Percentiles rank a stretch among this genome's conserved stretches.
Evolutionary conservation across 2,329 filamentous ascomycete genomes (phyloP).

Genomic region (Botrytis hyacinthi): DNA sequence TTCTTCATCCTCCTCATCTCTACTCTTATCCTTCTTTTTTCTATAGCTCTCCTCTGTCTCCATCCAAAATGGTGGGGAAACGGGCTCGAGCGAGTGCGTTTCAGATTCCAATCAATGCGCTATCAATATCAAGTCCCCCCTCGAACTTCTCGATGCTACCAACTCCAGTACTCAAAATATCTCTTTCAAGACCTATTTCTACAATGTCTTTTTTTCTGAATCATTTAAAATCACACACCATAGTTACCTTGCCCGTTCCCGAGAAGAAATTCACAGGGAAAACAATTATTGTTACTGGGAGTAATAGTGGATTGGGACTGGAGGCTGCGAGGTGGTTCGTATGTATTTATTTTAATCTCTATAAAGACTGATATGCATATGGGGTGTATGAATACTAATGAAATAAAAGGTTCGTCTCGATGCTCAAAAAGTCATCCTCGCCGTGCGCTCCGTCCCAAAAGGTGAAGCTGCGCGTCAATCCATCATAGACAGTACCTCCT

Average conservation of each 20-base stretch:
- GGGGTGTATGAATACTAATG: not conserved
- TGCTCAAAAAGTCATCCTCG: not conserved
- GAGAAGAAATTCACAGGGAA: not conserved
- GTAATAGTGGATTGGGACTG: not conserved
- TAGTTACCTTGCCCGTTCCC: not conserved
- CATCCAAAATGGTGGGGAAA: not conserved
- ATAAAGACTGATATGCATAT: not conserved
- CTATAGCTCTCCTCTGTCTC: not conserved
- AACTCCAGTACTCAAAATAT: not conserved
- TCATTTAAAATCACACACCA: not conserved
- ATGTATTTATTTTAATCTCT: not conserved
- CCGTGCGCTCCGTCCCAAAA: not conserved
- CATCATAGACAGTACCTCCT: not conserved
- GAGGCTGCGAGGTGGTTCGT: not conserved
- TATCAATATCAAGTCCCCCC: not conserved
- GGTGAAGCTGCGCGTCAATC: not conserved
- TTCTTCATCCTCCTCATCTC: not conserved
- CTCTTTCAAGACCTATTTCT: not conserved
- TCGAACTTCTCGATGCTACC: not conserved
- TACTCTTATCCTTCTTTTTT: not conserved
- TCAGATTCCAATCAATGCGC: not conserved
- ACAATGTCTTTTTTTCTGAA: not conserved
- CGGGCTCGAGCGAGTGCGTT: not conserved
- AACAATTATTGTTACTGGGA: not conserved
- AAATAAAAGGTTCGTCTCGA: not conserved